Conservation (phyloP, 1,284 basidiomycete species). For the Megacollybia platyphylla region DNA sequence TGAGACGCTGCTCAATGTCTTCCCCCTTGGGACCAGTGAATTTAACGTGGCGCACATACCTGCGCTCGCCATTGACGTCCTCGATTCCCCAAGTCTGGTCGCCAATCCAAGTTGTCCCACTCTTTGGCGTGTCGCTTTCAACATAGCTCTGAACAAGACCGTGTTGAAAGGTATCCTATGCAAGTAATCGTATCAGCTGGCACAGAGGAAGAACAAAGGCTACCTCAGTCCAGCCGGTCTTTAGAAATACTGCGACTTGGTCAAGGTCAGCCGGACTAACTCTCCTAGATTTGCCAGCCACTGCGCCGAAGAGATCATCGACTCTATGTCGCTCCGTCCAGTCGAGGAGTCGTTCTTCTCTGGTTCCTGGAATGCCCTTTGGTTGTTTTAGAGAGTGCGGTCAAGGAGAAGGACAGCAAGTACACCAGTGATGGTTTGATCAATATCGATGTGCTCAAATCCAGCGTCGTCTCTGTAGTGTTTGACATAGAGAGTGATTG, state of each 20-base stretch:
- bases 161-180: constrained; percentile 32
- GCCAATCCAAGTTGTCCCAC: constrained; percentile 37
- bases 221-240: constrained; percentile 32
- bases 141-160: constrained; percentile 36
- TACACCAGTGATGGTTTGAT: constrained; percentile 41
- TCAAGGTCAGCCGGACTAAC: constrained; percentile 29
- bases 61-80: constrained; percentile 40
- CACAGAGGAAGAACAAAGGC: no score
- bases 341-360: constrained; percentile 36
- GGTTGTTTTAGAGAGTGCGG: not conserved
- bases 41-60: constrained; percentile 47
- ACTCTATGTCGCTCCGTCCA: constrained; percentile 35
- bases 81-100: constrained; percentile 65
- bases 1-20: constrained; percentile 40
- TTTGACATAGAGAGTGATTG: constrained; percentile 40
- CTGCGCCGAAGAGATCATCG: constrained; percentile 42
- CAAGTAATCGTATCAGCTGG: no score
- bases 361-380: constrained; percentile 37
- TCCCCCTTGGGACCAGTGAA: constrained; percentile 55
- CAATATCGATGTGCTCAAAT: constrained; percentile 48
- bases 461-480: constrained; percentile 45
- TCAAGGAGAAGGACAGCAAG: not conserved
- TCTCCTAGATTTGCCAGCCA: constrained; percentile 38
- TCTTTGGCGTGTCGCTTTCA: constrained; percentile 41
- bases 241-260: constrained; percentile 28